A percentile compares a stretch with the other conserved stretches of the same genome.
Evolutionary conservation across 257 asterid genomes (phyloP).

Genomic region (Primulina huaijiensis): DNA sequence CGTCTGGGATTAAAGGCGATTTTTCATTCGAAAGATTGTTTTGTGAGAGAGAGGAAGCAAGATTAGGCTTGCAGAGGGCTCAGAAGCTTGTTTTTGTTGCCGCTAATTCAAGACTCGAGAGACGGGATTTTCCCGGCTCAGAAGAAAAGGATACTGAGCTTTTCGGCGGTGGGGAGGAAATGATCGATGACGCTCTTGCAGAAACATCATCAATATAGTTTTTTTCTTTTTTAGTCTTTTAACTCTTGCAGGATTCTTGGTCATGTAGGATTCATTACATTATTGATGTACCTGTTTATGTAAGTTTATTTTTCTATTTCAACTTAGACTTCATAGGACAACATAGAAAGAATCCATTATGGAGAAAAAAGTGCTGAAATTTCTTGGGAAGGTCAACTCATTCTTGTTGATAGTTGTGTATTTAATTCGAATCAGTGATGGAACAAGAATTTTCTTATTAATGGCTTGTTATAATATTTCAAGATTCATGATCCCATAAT

Average conservation of each 20-base stretch:
- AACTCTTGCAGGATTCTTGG: slow-evolving; percentile 35
- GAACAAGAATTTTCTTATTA: slow-evolving; percentile 27
- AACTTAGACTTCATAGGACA: slow-evolving; percentile 32
- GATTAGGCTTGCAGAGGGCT: slow-evolving; percentile 53
- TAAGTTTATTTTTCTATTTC: slow-evolving; percentile 31
- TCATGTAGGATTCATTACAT: slow-evolving; percentile 39
- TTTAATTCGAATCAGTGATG: slow-evolving; percentile 18
- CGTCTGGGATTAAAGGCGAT: slow-evolving; percentile 54
- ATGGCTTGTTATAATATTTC: slow-evolving; percentile 11
- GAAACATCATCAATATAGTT: slow-evolving; percentile 58
- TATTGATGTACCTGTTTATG: slow-evolving; percentile 24
- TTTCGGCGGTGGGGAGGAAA: slow-evolving; percentile 59
- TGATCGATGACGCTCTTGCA: slow-evolving; percentile 64
- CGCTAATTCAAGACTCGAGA: slow-evolving; percentile 67
- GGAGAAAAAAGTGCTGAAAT: slow-evolving; percentile 13
- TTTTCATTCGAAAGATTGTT: slow-evolving; percentile 53
- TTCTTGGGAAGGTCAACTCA: background rate
- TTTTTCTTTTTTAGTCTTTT: slow-evolving; percentile 21
- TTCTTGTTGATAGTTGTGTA: slow-evolving; percentile 25
- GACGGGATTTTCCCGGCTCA: slow-evolving; percentile 43
- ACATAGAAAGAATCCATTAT: slow-evolving; percentile 22
- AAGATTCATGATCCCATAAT: slow-evolving; percentile 1
- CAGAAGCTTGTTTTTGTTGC: slow-evolving; percentile 71
- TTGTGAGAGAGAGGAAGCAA: slow-evolving; percentile 41
- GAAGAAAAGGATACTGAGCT: slow-evolving; percentile 67